Conservation (phyloP, 257 asterid species). For the Prunella vulgaris region DNA sequence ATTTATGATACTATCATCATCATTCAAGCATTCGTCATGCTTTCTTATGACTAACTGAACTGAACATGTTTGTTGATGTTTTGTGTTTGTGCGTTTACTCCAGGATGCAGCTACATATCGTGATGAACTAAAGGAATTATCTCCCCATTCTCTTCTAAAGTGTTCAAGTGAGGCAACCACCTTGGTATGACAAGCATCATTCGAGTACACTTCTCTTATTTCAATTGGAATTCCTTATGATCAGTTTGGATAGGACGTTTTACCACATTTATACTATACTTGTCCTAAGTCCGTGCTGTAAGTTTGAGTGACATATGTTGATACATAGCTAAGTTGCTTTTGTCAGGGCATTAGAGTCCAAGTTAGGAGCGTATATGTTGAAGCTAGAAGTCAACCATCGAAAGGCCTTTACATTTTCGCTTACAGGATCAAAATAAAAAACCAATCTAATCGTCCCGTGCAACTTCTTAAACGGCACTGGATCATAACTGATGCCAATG, state of each 20-base stretch:
- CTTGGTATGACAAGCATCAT: slow-evolving; percentile 42
- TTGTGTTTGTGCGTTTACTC: neutral
- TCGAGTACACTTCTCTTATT: neutral
- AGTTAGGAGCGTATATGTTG: slow-evolving; percentile 82
- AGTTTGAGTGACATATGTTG: neutral
- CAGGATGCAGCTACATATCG: slow-evolving; percentile 70
- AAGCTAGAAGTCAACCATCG: slow-evolving; percentile 77
- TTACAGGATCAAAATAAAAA: slow-evolving; percentile 78
- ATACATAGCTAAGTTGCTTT: neutral
- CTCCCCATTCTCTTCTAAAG: slow-evolving; percentile 59
- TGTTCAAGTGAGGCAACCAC: slow-evolving; percentile 83
- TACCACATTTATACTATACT: neutral
- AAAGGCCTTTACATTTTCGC: slow-evolving; percentile 74
- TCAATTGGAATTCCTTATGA: neutral
- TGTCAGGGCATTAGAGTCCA: slow-evolving; percentile 78
- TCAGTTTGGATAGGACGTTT: neutral
- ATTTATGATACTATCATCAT: neutral
- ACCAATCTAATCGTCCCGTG: slow-evolving; percentile 76
- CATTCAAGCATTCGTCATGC: neutral
- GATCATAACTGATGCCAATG: slow-evolving; percentile 86
- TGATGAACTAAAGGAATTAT: slow-evolving; percentile 58
- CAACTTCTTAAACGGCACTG: slow-evolving; percentile 93
- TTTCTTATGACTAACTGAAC: neutral
- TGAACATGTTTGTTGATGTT: neutral
- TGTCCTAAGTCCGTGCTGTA: neutral